Evolutionary conservation across 2,329 filamentous ascomycete genomes (phyloP).

Genomic region (Cadophora luteo-olivacea): DNA sequence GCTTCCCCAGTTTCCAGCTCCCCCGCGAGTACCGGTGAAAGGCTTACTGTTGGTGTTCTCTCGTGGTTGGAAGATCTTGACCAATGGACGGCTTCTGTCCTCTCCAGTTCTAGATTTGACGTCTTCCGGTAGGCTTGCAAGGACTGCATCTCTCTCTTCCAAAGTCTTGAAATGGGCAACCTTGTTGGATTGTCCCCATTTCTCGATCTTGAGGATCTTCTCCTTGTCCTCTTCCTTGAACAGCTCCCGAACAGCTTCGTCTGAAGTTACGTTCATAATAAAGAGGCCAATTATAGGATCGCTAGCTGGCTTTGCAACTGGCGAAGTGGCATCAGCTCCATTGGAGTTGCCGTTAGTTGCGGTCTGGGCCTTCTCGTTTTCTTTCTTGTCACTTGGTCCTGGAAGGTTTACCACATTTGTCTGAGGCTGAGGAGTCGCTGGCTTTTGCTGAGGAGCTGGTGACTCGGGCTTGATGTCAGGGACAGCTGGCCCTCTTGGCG

Average conservation of each 20-base stretch:
- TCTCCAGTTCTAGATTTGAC: slow-evolving; percentile 73
- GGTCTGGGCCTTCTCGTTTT: slow-evolving; percentile 59
- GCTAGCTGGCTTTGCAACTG: slow-evolving; percentile 63
- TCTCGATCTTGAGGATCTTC: slow-evolving; percentile 82
- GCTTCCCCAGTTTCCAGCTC: slow-evolving; percentile 71
- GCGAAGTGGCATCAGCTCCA: slow-evolving; percentile 58
- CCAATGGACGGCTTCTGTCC: slow-evolving; percentile 78
- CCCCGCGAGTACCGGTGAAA: slow-evolving; percentile 63
- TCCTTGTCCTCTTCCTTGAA: slow-evolving; percentile 83
- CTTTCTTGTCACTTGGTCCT: slow-evolving; percentile 55
- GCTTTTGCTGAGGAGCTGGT: slow-evolving; percentile 48
- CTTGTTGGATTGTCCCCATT: slow-evolving; percentile 80
- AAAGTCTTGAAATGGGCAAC: slow-evolving; percentile 83
- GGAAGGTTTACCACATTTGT: slow-evolving; percentile 44
- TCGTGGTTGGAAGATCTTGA: slow-evolving; percentile 82
- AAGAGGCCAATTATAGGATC: slow-evolving; percentile 85
- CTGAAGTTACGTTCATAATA: slow-evolving; percentile 82
- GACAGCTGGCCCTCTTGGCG: slow-evolving; percentile 41
- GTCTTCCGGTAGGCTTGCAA: slow-evolving; percentile 76
- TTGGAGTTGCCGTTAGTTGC: slow-evolving; percentile 60
- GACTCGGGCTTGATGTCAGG: slow-evolving; percentile 42
- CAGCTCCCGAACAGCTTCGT: slow-evolving; percentile 81
- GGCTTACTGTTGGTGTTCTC: slow-evolving; percentile 57
- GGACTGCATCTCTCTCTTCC: slow-evolving; percentile 81
- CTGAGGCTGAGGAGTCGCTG: slow-evolving; percentile 54